Evolutionary conservation across 306 rosid species (phyloP).

Genomic region (Rubus idaeus): DNA sequence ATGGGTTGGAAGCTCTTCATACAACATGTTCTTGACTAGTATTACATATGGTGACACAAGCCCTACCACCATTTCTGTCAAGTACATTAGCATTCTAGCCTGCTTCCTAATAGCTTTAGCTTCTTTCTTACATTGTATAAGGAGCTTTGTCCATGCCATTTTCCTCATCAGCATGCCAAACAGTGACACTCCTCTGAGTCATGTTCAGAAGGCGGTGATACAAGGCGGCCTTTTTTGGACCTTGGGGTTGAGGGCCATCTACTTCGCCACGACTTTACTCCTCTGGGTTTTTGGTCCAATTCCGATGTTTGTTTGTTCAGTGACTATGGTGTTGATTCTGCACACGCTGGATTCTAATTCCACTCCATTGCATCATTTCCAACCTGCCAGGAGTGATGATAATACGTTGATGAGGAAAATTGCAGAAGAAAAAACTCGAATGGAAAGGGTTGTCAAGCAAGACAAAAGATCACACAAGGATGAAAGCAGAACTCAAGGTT

Average conservation of each 20-base stretch:
- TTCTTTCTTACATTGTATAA: conserved; percentile 19
- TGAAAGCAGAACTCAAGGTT: conserved; percentile 2
- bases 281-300: conserved; percentile 20
- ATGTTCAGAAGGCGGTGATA: conserved; percentile 10
- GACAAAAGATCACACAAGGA: not conserved
- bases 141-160: conserved; percentile 13
- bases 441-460: not conserved
- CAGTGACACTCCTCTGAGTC: conserved; percentile 11
- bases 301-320: conserved; percentile 15
- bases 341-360: conserved; percentile 14
- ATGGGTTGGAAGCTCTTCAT: conserved; percentile 17
- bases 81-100: conserved; percentile 16
- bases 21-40: not conserved
- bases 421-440: not conserved
- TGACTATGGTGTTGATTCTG: conserved; percentile 1
- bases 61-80: not conserved
- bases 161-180: conserved; percentile 23
- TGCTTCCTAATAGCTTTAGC: conserved; percentile 19
- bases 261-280: conserved; percentile 4
- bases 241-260: conserved; percentile 18
- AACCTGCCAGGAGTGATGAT: not conserved
- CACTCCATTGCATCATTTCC: conserved; percentile 15
- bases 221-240: conserved; percentile 14
- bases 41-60: conserved; percentile 11
- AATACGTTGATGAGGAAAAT: not conserved